Percentiles rank a stretch among this genome's conserved stretches.
Evolutionary conservation across 2,329 filamentous ascomycete species (phyloP).

Genomic region (Ceratocystis diversiconidia): DNA sequence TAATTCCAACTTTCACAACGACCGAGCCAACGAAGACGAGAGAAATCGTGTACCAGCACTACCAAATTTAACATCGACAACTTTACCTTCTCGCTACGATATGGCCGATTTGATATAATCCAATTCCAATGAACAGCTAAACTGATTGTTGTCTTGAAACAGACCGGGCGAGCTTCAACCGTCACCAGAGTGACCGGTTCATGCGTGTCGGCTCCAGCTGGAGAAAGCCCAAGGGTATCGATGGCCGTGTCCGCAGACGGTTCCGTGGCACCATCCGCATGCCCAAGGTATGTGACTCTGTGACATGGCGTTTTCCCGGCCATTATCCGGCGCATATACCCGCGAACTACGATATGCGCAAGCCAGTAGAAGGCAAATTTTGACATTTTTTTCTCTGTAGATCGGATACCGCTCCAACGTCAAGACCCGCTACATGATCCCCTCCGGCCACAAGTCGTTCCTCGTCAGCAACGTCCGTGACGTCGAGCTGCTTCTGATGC

Average conservation of each 20-base stretch:
- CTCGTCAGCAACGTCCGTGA: constrained; percentile 94
- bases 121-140: constrained; percentile 11
- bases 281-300: constrained; percentile 70
- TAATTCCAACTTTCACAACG: background rate
- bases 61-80: background rate
- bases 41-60: background rate
- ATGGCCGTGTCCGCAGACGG: constrained; percentile 91
- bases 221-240: constrained; percentile 99
- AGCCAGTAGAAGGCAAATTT: constrained; percentile 1
- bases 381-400: constrained; percentile 32
- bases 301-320: background rate
- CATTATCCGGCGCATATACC: background rate
- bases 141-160: constrained; percentile 24
- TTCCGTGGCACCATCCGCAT: constrained; percentile 93
- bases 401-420: constrained; percentile 99
- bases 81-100: background rate
- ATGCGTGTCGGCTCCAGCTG: constrained; percentile 80
- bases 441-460: constrained; percentile 99
- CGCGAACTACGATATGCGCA: background rate
- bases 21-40: background rate
- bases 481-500: constrained; percentile 96
- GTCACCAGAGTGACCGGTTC: constrained; percentile 96
- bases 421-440: constrained; percentile 98
- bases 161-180: constrained; percentile 90
- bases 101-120: background rate